Evolutionary conservation across 495 filamentous ascomycete species (phyloP).

Genomic region (Xylaria castorea): DNA sequence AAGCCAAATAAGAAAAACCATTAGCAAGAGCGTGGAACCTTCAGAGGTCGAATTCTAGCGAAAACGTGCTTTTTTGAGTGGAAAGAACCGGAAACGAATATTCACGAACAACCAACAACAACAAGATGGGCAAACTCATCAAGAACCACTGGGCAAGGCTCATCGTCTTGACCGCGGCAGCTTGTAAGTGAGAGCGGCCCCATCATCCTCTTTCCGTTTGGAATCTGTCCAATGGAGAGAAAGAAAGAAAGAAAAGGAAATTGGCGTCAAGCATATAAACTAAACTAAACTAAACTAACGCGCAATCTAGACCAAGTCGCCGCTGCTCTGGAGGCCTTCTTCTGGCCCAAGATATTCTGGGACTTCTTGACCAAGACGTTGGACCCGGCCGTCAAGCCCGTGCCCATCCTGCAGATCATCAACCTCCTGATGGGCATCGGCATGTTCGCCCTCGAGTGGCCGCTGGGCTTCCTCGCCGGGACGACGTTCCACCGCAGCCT

Average conservation of each 20-base stretch:
- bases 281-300: no score
- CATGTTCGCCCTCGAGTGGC: conserved; percentile 91
- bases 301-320: conserved; percentile 75
- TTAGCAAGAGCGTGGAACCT: conserved; percentile 35
- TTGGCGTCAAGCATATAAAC: neutral
- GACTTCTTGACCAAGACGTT: conserved; percentile 94
- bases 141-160: conserved; percentile 99
- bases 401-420: conserved; percentile 90
- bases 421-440: conserved; percentile 90
- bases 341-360: conserved; percentile 99
- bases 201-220: neutral
- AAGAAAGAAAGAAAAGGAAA: no score
- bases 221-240: neutral
- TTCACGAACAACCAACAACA: conserved; percentile 20
- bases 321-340: conserved; percentile 84
- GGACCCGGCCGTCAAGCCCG: conserved; percentile 80
- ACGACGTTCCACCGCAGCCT: conserved; percentile 82
- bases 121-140: conserved; percentile 91
- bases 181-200: conserved; percentile 69
- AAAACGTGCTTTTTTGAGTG: conserved; percentile 10
- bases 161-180: conserved; percentile 83
- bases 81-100: conserved; percentile 13
- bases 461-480: conserved; percentile 70
- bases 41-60: conserved; percentile 20
- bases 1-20: conserved; percentile 30